Evolutionary conservation across 495 filamentous ascomycete genomes (phyloP), one percentile per base, ranked within the genome.

Genomic region (Articulospora tetracladia): DNA sequence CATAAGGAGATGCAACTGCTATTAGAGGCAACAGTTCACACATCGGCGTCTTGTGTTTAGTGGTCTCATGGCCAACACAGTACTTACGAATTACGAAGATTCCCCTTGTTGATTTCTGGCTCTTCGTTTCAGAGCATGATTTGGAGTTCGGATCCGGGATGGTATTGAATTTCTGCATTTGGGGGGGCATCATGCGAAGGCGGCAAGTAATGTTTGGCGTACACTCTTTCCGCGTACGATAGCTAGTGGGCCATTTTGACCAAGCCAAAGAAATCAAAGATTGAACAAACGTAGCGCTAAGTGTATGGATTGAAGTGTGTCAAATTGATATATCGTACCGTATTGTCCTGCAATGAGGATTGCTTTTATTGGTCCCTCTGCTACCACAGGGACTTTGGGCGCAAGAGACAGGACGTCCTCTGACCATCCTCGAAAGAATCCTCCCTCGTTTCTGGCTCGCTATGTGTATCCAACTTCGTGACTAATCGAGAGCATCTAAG

Each of bases 41-140:
- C 64, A 60, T 36, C 57, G 55, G 59, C 55, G 59, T 59, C 51
- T 57, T 53, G 24, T 61, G 55, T 62, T 62, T 61, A 25, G 41
- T 66, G 39, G 39, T 19, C 17, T 54, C 56, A 11, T 49, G 51
- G 27, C 61, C 34, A 54, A n/a, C 26, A 53, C 24, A 19, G 49
- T 53, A 57, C 25, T 59, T 49, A 66, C 53, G 64, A 66, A 28
- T 66, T 56, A 66, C 26, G 64, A 66, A 23, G 55, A 62, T 66
- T 66, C 59, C 49, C 62, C 25, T 64, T 66, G 32, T 36, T 55
- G 36, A 19, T 51, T 47, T 24, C 17, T 49, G 50, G 28, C 46
- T 65, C 47, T 60, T 41, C 23, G 34, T 49, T 11, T 17, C 10
- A 3, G 48, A 41, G 55, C 59, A 61, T 61, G 51, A 26, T 55